A percentile compares a stretch with the other conserved stretches of the same genome.
These are phyloP conservation scores for Eustoma russellianum DNA, from an alignment of 257 asterid genomes.

Conservation along the genomic window DNA sequence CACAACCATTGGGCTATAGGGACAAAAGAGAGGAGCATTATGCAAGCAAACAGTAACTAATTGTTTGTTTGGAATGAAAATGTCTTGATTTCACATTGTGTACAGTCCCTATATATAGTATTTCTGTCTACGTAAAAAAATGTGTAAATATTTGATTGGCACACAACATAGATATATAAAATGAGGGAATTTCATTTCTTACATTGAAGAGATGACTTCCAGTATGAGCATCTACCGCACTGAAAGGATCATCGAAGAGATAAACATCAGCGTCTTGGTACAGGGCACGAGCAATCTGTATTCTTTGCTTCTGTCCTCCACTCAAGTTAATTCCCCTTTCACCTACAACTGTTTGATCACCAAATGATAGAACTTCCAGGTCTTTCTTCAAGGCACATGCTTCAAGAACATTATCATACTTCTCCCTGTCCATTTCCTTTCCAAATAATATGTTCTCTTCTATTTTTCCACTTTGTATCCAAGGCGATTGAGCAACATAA, in stretches of 20 bases:
- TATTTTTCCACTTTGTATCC: constrained; percentile 88
- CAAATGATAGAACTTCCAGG: constrained; percentile 62
- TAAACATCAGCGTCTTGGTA: constrained; percentile 79
- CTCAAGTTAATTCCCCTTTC: constrained; percentile 93
- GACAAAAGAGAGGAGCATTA: neutral
- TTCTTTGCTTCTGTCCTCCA: constrained; percentile 86
- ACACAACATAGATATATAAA: neutral
- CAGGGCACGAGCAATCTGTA: constrained; percentile 84
- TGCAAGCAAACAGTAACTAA: neutral
- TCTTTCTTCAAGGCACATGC: constrained; percentile 74
- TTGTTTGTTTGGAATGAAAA: no score
- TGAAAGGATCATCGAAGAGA: constrained; percentile 84
- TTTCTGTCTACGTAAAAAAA: no score
- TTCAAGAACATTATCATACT: constrained; percentile 57
- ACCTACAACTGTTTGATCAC: constrained; percentile 84
- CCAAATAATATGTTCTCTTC: constrained; percentile 84
- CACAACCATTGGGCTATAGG: neutral
- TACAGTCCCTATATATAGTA: no score
- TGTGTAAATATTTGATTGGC: no score
- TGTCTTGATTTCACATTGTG: no score
- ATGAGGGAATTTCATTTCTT: constrained; percentile 14
- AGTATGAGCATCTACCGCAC: constrained; percentile 95
- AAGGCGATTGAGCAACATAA: constrained; percentile 76
- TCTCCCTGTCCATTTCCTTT: constrained; percentile 52
- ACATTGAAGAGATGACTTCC: constrained; percentile 81